Conservation (phyloP, 2,329 filamentous ascomycete genomes). For the Dothideomycetes sp. region DNA sequence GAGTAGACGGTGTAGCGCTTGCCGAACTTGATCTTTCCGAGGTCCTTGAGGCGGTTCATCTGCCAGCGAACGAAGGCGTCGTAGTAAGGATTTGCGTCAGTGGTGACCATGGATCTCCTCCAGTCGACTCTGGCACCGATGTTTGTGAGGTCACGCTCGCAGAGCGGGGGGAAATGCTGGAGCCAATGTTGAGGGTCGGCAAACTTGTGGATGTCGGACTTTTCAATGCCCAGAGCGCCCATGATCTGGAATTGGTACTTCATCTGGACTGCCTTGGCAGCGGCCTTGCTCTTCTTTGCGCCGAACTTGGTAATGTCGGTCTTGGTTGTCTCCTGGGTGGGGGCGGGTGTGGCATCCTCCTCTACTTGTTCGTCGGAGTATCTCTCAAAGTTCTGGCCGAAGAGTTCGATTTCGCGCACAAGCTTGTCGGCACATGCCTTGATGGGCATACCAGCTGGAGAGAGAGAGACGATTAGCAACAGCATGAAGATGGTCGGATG, state of each 20-base stretch:
- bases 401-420: constrained; percentile 76
- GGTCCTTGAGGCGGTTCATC: constrained; percentile 82
- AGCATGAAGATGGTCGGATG: too few relatives aligned
- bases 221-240: constrained; percentile 78
- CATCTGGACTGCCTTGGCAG: constrained; percentile 79
- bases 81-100: constrained; percentile 93
- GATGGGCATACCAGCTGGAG: constrained; percentile 96
- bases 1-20: constrained; percentile 91
- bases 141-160: constrained; percentile 67
- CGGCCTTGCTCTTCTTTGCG: constrained; percentile 86
- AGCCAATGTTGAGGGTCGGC: constrained; percentile 90
- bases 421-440: constrained; percentile 97
- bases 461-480: too few relatives aligned
- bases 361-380: constrained; percentile 54
- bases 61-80: constrained; percentile 95
- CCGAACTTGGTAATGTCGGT: constrained; percentile 86
- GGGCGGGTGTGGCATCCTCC: constrained; percentile 45
- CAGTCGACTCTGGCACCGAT: constrained; percentile 87
- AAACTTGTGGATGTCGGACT: constrained; percentile 86
- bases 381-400: constrained; percentile 75
- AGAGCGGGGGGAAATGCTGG: constrained; percentile 78
- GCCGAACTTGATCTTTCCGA: constrained; percentile 88
- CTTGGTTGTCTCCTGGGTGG: constrained; percentile 55
- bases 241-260: constrained; percentile 97
- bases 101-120: constrained; percentile 87